Conservation (phyloP, 495 filamentous ascomycete species). For the Xylaria longipes region DNA sequence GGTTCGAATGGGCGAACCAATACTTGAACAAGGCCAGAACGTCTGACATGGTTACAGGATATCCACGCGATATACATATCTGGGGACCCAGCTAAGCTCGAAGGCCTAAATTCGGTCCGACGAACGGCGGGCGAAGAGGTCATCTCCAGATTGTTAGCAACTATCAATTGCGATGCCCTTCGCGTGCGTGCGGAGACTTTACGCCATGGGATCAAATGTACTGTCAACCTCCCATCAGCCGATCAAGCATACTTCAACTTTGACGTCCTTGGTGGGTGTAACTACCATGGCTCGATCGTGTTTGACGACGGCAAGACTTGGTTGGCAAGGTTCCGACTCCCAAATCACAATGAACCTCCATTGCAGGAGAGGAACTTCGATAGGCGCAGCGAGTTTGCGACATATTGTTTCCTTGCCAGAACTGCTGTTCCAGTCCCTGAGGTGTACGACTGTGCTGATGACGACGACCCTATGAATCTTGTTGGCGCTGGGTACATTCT, state of each 20-base stretch:
- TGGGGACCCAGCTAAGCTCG: slow-evolving; percentile 23
- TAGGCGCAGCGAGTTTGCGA: slow-evolving; percentile 31
- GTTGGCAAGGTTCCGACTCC: slow-evolving; percentile 30
- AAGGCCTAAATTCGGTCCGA: slow-evolving; percentile 24
- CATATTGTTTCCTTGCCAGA: slow-evolving; percentile 30
- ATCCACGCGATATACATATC: slow-evolving; percentile 29
- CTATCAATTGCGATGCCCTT: slow-evolving; percentile 29
- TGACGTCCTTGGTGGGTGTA: slow-evolving; percentile 27
- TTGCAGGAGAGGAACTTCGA: slow-evolving; percentile 31
- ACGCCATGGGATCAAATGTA: slow-evolving; percentile 30
- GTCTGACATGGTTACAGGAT: slow-evolving; percentile 30
- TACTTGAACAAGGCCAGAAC: slow-evolving; percentile 23
- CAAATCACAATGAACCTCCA: slow-evolving; percentile 30
- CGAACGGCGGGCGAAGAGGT: slow-evolving; percentile 28
- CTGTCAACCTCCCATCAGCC: slow-evolving; percentile 29
- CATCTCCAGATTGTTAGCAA: slow-evolving; percentile 29
- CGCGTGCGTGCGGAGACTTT: slow-evolving; percentile 26
- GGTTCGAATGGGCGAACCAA: slow-evolving; percentile 27
- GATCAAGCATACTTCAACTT: slow-evolving; percentile 32
- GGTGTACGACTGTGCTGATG: slow-evolving; percentile 32
- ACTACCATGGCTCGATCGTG: slow-evolving; percentile 32
- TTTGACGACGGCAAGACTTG: slow-evolving; percentile 31
- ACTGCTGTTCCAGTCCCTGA: slow-evolving; percentile 28
- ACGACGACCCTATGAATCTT: slow-evolving; percentile 36
- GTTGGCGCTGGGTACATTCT: slow-evolving; percentile 43